A percentile compares a stretch with the other conserved stretches of the same genome.
Conservation (phyloP, 352 stramenopile genomes). For the Phytophthora syringae region DNA sequence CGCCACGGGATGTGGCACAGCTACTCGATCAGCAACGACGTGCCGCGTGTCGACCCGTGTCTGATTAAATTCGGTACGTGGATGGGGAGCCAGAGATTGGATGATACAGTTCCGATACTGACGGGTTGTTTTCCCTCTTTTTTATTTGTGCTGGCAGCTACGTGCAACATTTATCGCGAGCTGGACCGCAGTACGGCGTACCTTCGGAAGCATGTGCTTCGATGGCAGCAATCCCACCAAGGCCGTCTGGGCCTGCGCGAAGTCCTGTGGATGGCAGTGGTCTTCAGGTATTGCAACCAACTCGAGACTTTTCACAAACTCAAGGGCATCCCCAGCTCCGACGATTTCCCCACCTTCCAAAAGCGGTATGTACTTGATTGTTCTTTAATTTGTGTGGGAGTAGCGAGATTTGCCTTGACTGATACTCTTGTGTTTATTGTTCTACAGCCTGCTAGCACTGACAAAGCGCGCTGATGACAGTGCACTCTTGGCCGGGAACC, state of each 20-base stretch:
- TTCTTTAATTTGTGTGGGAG: not conserved
- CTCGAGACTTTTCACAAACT: conserved; percentile 84
- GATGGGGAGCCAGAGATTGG: not conserved
- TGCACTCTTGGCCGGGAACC: conserved; percentile 59
- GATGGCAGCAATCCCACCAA: conserved; percentile 79
- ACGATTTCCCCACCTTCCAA: conserved; percentile 68
- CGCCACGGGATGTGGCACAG: conserved; percentile 88
- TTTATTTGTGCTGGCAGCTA: conserved; percentile 43
- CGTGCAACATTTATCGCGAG: conserved; percentile 87
- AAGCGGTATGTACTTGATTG: conserved; percentile 49
- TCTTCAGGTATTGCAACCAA: conserved; percentile 85
- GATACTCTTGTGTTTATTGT: not conserved
- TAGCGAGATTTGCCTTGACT: conserved; percentile 4
- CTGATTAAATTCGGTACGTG: conserved; percentile 81
- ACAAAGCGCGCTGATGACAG: conserved; percentile 63
- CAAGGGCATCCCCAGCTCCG: conserved; percentile 78
- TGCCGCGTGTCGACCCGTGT: conserved; percentile 69
- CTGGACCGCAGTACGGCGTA: conserved; percentile 84
- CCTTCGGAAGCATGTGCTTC: conserved; percentile 78
- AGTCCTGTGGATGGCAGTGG: conserved; percentile 82
- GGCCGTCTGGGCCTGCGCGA: conserved; percentile 72
- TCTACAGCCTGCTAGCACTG: conserved; percentile 46
- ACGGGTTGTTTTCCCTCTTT: conserved; percentile 5
- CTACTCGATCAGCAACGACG: conserved; percentile 78
- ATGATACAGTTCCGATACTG: conserved; percentile 7